Conservation (phyloP, 106 monocot genomes). For the Platanthera zijinensis region DNA sequence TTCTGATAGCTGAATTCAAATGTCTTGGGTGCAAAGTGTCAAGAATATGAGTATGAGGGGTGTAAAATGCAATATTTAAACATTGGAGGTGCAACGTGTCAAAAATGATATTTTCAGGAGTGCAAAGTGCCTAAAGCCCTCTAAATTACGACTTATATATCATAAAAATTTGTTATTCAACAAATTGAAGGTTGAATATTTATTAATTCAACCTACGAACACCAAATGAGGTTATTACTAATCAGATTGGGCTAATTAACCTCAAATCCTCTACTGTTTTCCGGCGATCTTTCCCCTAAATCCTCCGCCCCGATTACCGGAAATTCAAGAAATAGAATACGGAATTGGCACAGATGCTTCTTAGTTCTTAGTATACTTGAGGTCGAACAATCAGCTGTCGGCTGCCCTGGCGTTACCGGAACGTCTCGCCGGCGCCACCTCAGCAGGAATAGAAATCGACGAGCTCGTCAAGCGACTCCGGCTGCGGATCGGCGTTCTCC, state of each 20-base stretch:
- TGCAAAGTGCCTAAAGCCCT: too few relatives aligned
- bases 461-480: slow-evolving; percentile 51
- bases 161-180: neutral
- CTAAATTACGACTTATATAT: too few relatives aligned
- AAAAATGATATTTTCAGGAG: too few relatives aligned
- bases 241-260: slow-evolving; percentile 2
- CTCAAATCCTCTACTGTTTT: neutral
- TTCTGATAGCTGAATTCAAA: too few relatives aligned
- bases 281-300: neutral
- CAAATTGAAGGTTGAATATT: neutral
- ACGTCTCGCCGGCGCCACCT: neutral
- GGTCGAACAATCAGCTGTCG: neutral
- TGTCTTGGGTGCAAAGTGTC: too few relatives aligned
- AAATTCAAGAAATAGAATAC: neutral
- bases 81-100: too few relatives aligned
- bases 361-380: neutral
- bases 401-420: neutral
- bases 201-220: neutral
- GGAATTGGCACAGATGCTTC: neutral
- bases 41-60: too few relatives aligned
- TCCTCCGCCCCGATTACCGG: neutral
- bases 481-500: slow-evolving; percentile 49
- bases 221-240: neutral
- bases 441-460: slow-evolving; percentile 58
- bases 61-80: too few relatives aligned